Evolutionary conservation across 2,329 filamentous ascomycete genomes (phyloP), one percentile per base, ranked within the genome.

Genomic region (Neoscytalidium dimidiatum): DNA sequence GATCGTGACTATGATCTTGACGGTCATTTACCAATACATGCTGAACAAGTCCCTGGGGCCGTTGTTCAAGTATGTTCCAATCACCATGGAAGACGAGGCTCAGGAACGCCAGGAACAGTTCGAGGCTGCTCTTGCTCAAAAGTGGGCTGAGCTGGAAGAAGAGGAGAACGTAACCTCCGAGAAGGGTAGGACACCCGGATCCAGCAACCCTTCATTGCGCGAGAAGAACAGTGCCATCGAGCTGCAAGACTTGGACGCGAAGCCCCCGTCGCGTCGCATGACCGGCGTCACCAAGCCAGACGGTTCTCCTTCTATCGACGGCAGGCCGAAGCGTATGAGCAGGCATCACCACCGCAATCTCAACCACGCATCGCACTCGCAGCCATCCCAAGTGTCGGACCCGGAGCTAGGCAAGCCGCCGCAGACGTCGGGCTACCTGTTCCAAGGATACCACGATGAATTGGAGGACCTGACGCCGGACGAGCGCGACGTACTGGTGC

Each of bases 1-100:
- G 92, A 88, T 97, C 64, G 81, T 96, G 3, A 84, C 89, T 1
- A 72, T 90, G 1, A 72, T 88, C 51, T 80, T 94, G 13, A 99
- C 95, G 0, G 78, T 85, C 1, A 71, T 92, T 3, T 99, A 91
- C 71, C 95, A 99, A 74, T 77, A 90, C 44, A 80, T 96, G 1
- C 83, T 98, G 60, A 97, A 97, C 75, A 81, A 83, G 62, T 91
- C 93, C 0, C 98, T 99, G 70, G 86, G 87, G 0, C 94, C 95
- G 2, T 84, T 99, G 9, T 89, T 96, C 74, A 87, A 90, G 43
- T 97, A 97, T 72, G 82, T 99, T 3, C 95, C 95, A 0, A 96
- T 98, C 68, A 98, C 94, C 0, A 88, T 98, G 64, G 95, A 99
- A 75, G 95, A 98, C 68, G 94, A 97, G 73, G 95, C 95, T 2